Percentiles rank a stretch among this genome's conserved stretches.
Evolutionary conservation across 2,329 filamentous ascomycete species (phyloP).

Genomic region (Arachnomyces sp.): DNA sequence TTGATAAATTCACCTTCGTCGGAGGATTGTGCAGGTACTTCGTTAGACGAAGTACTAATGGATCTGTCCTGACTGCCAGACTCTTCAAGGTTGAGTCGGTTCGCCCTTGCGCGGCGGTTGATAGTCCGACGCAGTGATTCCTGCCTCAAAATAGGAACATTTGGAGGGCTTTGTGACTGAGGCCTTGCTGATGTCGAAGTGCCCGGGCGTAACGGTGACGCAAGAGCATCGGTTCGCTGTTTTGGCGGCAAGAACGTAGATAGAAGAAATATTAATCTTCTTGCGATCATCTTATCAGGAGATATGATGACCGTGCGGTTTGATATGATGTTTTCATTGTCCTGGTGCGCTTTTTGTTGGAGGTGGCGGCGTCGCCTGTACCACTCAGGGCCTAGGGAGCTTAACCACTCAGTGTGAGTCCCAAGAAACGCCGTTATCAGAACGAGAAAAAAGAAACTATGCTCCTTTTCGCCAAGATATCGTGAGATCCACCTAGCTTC

Average conservation of each 20-base stretch:
- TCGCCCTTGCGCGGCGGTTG: slow-evolving; percentile 43
- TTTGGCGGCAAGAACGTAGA: slow-evolving; percentile 51
- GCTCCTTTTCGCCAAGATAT: slow-evolving; percentile 47
- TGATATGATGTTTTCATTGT: slow-evolving; percentile 41
- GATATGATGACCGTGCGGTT: slow-evolving; percentile 52
- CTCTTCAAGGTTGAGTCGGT: slow-evolving; percentile 33
- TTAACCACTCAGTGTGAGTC: slow-evolving; percentile 55
- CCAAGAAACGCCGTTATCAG: slow-evolving; percentile 53
- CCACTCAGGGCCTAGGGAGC: slow-evolving; percentile 47
- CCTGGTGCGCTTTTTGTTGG: slow-evolving; percentile 42
- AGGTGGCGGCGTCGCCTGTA: slow-evolving; percentile 46
- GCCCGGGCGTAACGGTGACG: slow-evolving; percentile 32
- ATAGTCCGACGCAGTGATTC: slow-evolving; percentile 49
- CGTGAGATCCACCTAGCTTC: slow-evolving; percentile 53
- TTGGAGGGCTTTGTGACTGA: slow-evolving; percentile 47
- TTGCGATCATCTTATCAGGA: slow-evolving; percentile 52
- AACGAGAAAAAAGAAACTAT: slow-evolving; percentile 54
- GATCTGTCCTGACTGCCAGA: slow-evolving; percentile 29
- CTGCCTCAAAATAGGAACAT: slow-evolving; percentile 42
- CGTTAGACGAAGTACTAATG: slow-evolving; percentile 38
- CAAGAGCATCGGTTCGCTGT: slow-evolving; percentile 30
- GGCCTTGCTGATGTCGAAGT: slow-evolving; percentile 41
- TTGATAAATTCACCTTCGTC: slow-evolving; percentile 26
- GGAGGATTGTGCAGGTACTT: slow-evolving; percentile 28
- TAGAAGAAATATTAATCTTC: slow-evolving; percentile 51